Base-by-base conservation (phyloP, 768 basidiomycete species). In the Melanogaster broomeanus region DNA sequence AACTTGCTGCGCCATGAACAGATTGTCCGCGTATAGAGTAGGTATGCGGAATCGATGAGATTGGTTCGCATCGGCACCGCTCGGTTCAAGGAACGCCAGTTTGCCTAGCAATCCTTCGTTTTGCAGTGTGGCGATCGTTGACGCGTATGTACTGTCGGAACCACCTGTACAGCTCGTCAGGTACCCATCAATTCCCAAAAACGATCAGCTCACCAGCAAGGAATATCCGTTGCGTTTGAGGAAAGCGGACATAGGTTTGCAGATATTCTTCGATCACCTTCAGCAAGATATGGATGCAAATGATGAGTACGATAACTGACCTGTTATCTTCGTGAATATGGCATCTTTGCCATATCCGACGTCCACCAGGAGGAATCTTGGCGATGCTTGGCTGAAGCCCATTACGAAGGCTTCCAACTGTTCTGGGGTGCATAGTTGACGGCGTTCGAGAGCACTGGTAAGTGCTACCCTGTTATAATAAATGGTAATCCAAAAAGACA, bases 401-500 rank as follows among this genome's bases (percentile, higher is more conserved):
- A 77, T 70, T 51, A 83, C 70, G 68, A 91, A 91, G n/a, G 75
- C 77, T 43, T 87, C 82, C 56, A 88, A 77, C 55, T 89, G 85
- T 43, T 85, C 84, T 19, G 73, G 72, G 41, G 78, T 78, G 62
- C 87, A 89, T 46, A 84, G 66, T 45, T 77, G 75, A 58, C 79
- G 75, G 28, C 70, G 71, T 49, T 78, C 67, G 33, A 88, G 75
- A 44, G 70, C 68, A 45, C 81, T 78, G 11, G 77, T 64, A 40
- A 87, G 69, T 28, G 78, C 78, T 47, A 69, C 61, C 68, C 79
- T 85, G 74, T 87, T 88, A 69, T 82, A 79, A 72, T 83, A 90
- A 55, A 90, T 65, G 39, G 81, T 82, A 44, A 88, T 80, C 87
- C 86, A 90, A 66, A 89, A 88, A 24, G 87, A 87, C 35, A 88